Evolutionary conservation across 805 yeast species (phyloP).

Genomic region (Candida rishiriensis): DNA sequence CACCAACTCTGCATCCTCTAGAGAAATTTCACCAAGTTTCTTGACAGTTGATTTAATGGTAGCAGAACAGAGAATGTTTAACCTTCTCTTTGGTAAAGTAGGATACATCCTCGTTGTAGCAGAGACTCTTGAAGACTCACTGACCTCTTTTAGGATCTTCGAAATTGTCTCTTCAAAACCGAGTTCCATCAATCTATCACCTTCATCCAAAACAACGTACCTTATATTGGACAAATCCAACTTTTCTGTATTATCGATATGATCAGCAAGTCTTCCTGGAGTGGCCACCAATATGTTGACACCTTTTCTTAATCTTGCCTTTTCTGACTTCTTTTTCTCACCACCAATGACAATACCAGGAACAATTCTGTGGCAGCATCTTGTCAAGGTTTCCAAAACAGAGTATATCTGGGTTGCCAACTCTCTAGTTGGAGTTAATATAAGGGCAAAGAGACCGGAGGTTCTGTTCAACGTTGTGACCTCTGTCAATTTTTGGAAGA

Average conservation of each 20-base stretch:
- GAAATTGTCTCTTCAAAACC: slow-evolving; percentile 94
- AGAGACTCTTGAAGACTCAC: slow-evolving; percentile 37
- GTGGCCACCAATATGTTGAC: slow-evolving; percentile 95
- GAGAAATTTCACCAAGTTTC: slow-evolving; percentile 72
- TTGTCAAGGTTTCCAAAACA: slow-evolving; percentile 67
- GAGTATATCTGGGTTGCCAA: slow-evolving; percentile 85
- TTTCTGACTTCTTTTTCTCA: slow-evolving; percentile 94
- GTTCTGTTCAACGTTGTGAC: slow-evolving; percentile 50
- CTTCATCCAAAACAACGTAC: slow-evolving; percentile 93
- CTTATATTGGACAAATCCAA: slow-evolving; percentile 70
- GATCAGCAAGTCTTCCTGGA: slow-evolving; percentile 95
- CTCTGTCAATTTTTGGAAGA: slow-evolving; percentile 65
- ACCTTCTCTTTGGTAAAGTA: slow-evolving; percentile 61
- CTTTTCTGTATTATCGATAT: slow-evolving; percentile 80
- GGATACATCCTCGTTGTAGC: slow-evolving; percentile 38
- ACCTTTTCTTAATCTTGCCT: slow-evolving; percentile 93
- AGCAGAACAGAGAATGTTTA: slow-evolving; percentile 89
- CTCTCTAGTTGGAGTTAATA: slow-evolving; percentile 93
- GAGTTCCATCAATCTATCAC: slow-evolving; percentile 90
- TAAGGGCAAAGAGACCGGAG: slow-evolving; percentile 83
- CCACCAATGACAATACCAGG: slow-evolving; percentile 98
- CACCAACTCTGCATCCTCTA: slow-evolving; percentile 71
- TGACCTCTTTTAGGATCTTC: slow-evolving; percentile 61
- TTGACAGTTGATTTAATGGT: slow-evolving; percentile 80
- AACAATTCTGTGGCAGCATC: slow-evolving; percentile 82